Percentiles rank a stretch among this genome's conserved stretches.
These are phyloP conservation scores for Lasiodiplodia sp. DNA, from an alignment of 2,329 filamentous ascomycete species.

Conservation along the genomic window DNA sequence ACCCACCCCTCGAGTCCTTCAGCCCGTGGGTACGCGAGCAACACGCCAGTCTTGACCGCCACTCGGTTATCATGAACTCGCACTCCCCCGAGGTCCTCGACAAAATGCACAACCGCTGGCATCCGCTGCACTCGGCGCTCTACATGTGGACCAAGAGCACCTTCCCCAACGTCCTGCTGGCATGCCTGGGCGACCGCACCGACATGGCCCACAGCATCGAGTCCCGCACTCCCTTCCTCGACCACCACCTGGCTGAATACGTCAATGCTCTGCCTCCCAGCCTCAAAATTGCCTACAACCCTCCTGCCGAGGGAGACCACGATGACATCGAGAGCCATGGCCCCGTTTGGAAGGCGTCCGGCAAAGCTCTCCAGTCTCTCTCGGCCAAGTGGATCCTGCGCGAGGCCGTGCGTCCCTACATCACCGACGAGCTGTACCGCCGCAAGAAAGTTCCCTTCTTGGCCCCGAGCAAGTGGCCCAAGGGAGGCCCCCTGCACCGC, in stretches of 20 bases:
- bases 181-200: conserved; percentile 54
- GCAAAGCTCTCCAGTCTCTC: conserved; percentile 22
- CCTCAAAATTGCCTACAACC: conserved; percentile 40
- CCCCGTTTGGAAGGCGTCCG: conserved; percentile 35
- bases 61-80: no score
- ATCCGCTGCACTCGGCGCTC: conserved; percentile 11
- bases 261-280: conserved; percentile 48
- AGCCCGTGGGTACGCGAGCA: no score
- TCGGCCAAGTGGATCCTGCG: conserved; percentile 61
- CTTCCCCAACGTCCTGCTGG: conserved; percentile 41
- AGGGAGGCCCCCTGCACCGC: neutral
- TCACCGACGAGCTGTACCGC: conserved; percentile 61
- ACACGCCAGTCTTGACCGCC: no score
- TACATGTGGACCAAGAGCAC: neutral
- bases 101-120: neutral
- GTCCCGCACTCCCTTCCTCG: conserved; percentile 50
- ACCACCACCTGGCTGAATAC: conserved; percentile 50
- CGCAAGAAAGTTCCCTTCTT: conserved; percentile 52
- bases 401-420: conserved; percentile 59
- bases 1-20: no score
- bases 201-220: conserved; percentile 55
- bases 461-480: neutral
- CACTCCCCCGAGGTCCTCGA: neutral
- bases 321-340: no score
- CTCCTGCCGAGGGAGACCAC: no score